Percentiles rank a stretch among this genome's conserved stretches.
phyloP scores from a whole-genome alignment of 192 early-diverging fungal species.

The Podila clonocystis region DNA sequence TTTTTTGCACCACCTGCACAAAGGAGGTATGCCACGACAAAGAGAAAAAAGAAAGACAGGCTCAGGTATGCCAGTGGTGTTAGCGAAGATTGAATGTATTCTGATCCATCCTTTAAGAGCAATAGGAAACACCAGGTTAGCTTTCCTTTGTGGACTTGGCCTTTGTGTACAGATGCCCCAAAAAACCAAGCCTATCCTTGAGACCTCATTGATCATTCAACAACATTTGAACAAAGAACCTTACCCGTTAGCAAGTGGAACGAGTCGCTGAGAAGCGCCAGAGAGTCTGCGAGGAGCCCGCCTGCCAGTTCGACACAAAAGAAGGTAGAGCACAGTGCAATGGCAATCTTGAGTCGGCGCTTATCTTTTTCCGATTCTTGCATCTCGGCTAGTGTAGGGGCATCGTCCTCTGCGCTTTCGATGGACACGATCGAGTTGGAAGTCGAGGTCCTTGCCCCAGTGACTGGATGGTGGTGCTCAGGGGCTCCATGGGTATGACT shows the following conservation, averaged over 20 bases:
- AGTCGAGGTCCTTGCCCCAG: background rate
- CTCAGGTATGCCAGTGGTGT: too few species aligned
- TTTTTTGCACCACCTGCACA: conserved; percentile 56
- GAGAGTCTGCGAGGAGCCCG: conserved; percentile 67
- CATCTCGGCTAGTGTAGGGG: conserved; percentile 10
- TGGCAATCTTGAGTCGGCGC: conserved; percentile 64
- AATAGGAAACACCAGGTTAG: too few species aligned
- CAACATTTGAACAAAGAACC: background rate
- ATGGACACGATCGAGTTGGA: background rate
- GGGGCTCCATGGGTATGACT: background rate
- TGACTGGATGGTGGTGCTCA: background rate
- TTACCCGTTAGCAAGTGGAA: conserved; percentile 79
- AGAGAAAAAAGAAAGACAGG: too few species aligned
- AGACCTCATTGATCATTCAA: too few species aligned
- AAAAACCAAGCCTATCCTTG: background rate
- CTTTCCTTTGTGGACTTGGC: too few species aligned
- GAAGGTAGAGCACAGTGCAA: conserved; percentile 65
- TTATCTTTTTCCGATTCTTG: conserved; percentile 43
- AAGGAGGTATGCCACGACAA: conserved; percentile 34
- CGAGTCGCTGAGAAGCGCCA: conserved; percentile 80
- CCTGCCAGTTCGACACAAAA: conserved; percentile 73
- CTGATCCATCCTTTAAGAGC: too few species aligned
- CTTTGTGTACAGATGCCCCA: conserved; percentile 31
- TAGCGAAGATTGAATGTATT: too few species aligned
- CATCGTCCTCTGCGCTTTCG: conserved; percentile 17